These are phyloP conservation scores for Leptodermis oblonga DNA, from an alignment of 257 asterid species.

Conservation along the genomic window DNA sequence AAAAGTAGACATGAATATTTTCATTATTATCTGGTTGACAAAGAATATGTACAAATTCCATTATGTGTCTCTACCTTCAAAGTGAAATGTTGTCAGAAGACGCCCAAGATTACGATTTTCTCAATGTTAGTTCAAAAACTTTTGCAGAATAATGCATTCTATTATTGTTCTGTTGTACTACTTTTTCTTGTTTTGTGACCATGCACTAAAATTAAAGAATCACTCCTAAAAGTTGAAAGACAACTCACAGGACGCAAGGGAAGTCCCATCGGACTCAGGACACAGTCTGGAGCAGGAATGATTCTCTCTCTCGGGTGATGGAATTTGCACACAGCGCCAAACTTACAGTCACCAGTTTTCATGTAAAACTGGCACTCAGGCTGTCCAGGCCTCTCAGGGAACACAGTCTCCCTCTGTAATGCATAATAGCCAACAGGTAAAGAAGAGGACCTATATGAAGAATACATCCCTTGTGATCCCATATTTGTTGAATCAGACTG, in stretches of 20 bases:
- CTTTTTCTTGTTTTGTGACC: background rate
- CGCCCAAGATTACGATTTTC: background rate
- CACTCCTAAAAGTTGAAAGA: background rate
- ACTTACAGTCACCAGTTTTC: slow-evolving; percentile 98
- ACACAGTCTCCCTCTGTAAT: slow-evolving; percentile 67
- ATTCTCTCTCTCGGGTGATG: slow-evolving; percentile 90
- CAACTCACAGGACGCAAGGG: slow-evolving; percentile 86
- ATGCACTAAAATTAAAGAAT: background rate
- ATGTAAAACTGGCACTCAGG: slow-evolving; percentile 95
- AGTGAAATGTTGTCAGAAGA: background rate
- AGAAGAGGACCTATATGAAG: slow-evolving; percentile 53
- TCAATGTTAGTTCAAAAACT: background rate
- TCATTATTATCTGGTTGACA: background rate
- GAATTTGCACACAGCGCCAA: slow-evolving; percentile 89
- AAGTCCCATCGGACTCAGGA: slow-evolving; percentile 85
- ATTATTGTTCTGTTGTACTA: background rate
- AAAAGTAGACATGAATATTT: background rate
- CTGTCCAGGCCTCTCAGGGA: slow-evolving; percentile 96
- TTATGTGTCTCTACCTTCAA: background rate
- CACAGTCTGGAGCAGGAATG: slow-evolving; percentile 82
- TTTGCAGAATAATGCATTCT: background rate
- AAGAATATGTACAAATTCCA: background rate
- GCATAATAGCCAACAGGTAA: slow-evolving; percentile 67
- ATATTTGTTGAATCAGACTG: slow-evolving; percentile 43
- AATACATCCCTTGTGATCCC: slow-evolving; percentile 49